Conservation (phyloP, 2,329 filamentous ascomycete genomes). For the Ophiostoma australiae region DNA sequence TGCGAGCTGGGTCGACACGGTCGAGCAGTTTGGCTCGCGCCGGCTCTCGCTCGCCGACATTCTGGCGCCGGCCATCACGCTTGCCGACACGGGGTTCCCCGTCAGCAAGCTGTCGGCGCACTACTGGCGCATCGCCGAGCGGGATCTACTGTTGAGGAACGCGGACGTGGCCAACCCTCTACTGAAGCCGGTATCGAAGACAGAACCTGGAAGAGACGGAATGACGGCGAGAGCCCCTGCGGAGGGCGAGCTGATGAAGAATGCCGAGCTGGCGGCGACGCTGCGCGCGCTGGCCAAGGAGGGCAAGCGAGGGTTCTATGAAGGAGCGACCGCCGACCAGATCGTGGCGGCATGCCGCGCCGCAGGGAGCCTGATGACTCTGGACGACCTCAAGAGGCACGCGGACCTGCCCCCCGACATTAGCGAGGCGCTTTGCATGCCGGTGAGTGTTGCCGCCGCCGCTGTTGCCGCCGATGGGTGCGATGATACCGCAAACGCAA, state of each 20-base stretch:
- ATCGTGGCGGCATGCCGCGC: constrained; percentile 70
- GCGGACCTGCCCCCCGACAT: constrained; percentile 37
- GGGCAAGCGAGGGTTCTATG: constrained; percentile 85
- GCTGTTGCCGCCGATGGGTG: constrained; percentile 55
- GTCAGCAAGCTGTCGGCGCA: constrained; percentile 63
- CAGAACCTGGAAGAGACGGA: constrained; percentile 57
- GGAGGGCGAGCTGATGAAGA: constrained; percentile 80
- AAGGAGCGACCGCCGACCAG: constrained; percentile 71
- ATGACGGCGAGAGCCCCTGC: constrained; percentile 62
- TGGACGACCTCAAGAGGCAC: constrained; percentile 76
- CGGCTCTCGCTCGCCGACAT: constrained; percentile 70
- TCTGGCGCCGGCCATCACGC: constrained; percentile 70
- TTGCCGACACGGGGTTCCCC: constrained; percentile 81
- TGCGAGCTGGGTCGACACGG: constrained; percentile 78
- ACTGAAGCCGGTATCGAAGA: constrained; percentile 52
- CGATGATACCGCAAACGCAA: constrained; percentile 20
- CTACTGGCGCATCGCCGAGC: constrained; percentile 31
- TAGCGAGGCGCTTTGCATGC: constrained; percentile 64
- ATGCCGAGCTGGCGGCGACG: constrained; percentile 70
- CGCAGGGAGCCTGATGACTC: constrained; percentile 67
- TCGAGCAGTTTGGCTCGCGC: constrained; percentile 81
- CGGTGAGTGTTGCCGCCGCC: constrained; percentile 68
- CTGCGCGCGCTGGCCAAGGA: constrained; percentile 70
- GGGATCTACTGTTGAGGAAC: constrained; percentile 23
- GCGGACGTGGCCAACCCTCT: constrained; percentile 57